Conservation (phyloP, 495 filamentous ascomycete genomes). For the Aspergillus homomorphus region DNA sequence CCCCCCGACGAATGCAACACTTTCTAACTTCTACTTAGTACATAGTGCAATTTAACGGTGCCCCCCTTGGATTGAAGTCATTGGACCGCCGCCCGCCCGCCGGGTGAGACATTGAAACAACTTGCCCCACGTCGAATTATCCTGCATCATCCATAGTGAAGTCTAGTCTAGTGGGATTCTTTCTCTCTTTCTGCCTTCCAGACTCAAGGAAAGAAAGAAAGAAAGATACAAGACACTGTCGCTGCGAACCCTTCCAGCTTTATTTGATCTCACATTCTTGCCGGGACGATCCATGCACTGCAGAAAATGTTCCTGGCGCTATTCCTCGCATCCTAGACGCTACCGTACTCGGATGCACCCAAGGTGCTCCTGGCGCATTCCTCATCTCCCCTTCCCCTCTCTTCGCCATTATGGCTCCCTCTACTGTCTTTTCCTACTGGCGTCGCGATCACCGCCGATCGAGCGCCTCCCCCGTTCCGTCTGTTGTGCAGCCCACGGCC, state of each 20-base stretch:
- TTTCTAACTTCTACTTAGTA: too few species aligned
- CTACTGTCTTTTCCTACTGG: slow-evolving; percentile 50
- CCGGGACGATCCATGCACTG: not conserved
- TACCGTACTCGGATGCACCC: not conserved
- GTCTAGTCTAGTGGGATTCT: too few species aligned
- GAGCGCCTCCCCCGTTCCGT: slow-evolving; percentile 33
- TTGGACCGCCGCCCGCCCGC: not conserved
- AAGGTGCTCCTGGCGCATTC: slow-evolving; percentile 14
- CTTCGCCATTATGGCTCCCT: slow-evolving; percentile 48
- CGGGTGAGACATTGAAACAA: slow-evolving; percentile 1
- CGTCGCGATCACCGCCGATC: slow-evolving; percentile 46
- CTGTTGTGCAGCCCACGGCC: slow-evolving; percentile 23
- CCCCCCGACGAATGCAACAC: too few species aligned
- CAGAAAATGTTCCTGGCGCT: not conserved
- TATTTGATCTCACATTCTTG: not conserved
- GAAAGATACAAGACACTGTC: too few species aligned
- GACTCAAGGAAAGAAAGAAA: too few species aligned
- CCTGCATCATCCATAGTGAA: not conserved
- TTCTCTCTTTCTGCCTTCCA: not conserved
- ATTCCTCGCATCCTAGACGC: slow-evolving; percentile 1
- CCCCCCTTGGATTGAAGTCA: not conserved
- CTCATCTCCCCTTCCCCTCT: too few species aligned
- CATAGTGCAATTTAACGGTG: not conserved
- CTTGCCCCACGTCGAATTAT: not conserved
- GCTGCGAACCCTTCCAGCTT: too few species aligned